Conservation (phyloP, 169 alveolate species). For the Plasmodium coatneyi region DNA sequence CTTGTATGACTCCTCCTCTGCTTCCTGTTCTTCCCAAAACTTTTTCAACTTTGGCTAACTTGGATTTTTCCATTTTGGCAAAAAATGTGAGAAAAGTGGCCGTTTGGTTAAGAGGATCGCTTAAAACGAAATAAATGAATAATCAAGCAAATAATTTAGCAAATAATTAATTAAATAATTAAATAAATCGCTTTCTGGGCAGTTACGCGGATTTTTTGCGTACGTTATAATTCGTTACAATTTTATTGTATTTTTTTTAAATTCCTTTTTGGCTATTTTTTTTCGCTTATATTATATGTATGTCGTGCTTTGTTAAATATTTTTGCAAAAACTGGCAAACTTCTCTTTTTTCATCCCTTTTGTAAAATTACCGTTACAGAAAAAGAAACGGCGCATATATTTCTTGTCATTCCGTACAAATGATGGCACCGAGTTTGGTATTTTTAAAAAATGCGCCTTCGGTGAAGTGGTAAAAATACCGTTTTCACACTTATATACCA, state of each 20-base stretch:
- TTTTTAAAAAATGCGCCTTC: background rate
- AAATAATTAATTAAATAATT: no score
- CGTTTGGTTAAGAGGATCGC: background rate
- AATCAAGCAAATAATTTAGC: background rate
- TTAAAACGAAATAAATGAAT: background rate
- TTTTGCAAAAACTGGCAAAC: background rate
- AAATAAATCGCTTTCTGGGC: background rate
- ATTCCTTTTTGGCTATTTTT: no score
- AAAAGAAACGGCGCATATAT: background rate
- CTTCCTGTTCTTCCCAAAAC: conserved; percentile 97
- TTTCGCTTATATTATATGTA: no score
- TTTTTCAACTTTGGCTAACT: conserved; percentile 95
- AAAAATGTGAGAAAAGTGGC: background rate
- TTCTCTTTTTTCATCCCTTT: no score
- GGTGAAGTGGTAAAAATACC: background rate
- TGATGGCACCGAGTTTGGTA: background rate
- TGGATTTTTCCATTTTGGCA: conserved; percentile 88
- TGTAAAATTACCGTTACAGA: background rate
- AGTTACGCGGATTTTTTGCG: background rate
- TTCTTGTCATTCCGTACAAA: background rate
- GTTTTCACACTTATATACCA: background rate
- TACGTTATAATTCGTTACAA: background rate
- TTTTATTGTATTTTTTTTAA: background rate
- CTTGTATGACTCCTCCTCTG: conserved; percentile 99
- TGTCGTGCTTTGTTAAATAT: background rate